A percentile compares a stretch with the other conserved stretches of the same genome.
Evolutionary conservation across 2,329 filamentous ascomycete genomes (phyloP).

Genomic region (Phaeomoniella chlamydospora): DNA sequence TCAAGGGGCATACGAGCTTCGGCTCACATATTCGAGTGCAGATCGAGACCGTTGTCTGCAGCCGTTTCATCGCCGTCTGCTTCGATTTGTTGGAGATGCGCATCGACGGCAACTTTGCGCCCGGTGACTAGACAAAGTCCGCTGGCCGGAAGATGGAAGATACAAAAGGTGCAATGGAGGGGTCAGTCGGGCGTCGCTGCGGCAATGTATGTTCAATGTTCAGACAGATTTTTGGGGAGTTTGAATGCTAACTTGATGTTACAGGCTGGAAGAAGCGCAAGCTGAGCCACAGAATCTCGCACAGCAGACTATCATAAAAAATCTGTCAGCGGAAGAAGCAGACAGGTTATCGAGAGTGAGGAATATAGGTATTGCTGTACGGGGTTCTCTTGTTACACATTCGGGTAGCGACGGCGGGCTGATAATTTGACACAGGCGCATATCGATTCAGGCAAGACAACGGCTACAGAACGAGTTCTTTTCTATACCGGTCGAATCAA

Average conservation of each 20-base stretch:
- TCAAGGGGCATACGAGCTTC: background rate
- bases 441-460: constrained; percentile 98
- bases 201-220: background rate
- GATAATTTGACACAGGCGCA: constrained; percentile 49
- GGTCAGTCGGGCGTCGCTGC: background rate
- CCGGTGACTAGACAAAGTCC: background rate
- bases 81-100: background rate
- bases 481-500: constrained; percentile 98
- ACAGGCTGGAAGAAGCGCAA: constrained; percentile 40
- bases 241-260: no score
- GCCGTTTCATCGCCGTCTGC: background rate
- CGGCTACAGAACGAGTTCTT: constrained; percentile 85
- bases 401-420: no score
- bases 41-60: background rate
- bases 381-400: constrained; percentile 20
- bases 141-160: background rate
- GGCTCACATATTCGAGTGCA: background rate
- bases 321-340: constrained; percentile 67
- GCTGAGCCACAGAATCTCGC: constrained; percentile 41
- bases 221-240: background rate
- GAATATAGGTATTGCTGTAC: constrained; percentile 94
- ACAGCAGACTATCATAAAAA: constrained; percentile 57
- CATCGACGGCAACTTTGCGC: background rate
- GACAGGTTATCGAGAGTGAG: constrained; percentile 66
- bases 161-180: background rate